These are phyloP conservation scores for Ophiocordyceps unilateralis DNA, from an alignment of 2,329 filamentous ascomycete species.

Conservation along the genomic window DNA sequence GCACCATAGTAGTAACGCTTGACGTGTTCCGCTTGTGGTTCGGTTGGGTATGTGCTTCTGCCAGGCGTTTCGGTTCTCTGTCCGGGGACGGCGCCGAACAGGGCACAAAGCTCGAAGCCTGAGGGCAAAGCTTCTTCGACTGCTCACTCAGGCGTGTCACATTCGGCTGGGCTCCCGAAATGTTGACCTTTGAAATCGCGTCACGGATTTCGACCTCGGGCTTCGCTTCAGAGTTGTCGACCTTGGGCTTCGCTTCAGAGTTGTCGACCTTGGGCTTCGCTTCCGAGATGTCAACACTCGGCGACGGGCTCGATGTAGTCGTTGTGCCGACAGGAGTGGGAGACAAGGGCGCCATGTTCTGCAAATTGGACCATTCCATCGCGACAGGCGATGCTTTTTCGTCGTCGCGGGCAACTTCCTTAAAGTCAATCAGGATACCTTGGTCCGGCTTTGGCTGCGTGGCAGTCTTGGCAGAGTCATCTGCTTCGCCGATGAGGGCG, in stretches of 20 bases:
- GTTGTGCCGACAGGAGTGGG: neutral
- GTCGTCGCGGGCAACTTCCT: neutral
- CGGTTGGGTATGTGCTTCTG: neutral
- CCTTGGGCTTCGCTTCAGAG: neutral
- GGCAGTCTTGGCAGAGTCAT: neutral
- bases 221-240: neutral
- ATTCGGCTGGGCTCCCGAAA: too few relatives aligned
- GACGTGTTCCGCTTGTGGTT: neutral
- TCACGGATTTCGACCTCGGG: neutral
- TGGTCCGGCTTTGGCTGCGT: neutral
- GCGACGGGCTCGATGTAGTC: neutral
- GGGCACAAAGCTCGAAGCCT: neutral
- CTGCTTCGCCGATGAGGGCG: constrained; percentile 1
- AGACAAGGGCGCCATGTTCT: neutral
- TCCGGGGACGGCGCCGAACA: neutral
- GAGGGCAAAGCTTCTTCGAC: neutral
- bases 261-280: neutral
- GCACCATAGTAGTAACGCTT: neutral
- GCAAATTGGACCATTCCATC: too few relatives aligned
- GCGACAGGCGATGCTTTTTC: neutral
- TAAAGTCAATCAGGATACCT: neutral
- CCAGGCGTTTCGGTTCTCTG: neutral
- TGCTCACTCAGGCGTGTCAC: too few relatives aligned
- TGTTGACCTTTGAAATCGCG: too few relatives aligned
- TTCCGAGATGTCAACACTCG: neutral